Conservation (phyloP, 495 filamentous ascomycete genomes). For the Daldinia grandis region DNA sequence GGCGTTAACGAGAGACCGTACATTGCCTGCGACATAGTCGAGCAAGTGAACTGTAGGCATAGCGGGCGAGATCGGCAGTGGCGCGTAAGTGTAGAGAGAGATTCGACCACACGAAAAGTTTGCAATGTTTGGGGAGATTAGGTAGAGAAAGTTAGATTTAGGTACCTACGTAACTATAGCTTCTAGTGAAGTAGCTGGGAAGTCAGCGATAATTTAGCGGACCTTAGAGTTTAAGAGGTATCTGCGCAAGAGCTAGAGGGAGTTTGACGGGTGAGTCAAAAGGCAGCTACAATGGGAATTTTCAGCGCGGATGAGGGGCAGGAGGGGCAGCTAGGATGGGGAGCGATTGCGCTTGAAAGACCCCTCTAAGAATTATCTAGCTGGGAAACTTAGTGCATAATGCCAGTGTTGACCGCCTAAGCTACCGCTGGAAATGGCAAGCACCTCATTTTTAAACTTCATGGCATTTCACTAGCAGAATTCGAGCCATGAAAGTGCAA, state of each 20-base stretch:
- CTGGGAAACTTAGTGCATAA: slow-evolving; percentile 11
- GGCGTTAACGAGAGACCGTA: slow-evolving; percentile 94
- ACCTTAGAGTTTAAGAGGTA: not conserved
- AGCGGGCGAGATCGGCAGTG: slow-evolving; percentile 25
- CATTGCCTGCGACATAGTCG: slow-evolving; percentile 82
- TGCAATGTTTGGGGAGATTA: not conserved
- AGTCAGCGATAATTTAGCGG: not conserved
- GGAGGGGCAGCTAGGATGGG: slow-evolving; percentile 15
- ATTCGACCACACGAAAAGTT: not conserved
- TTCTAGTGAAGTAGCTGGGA: not conserved
- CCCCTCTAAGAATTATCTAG: slow-evolving; percentile 33
- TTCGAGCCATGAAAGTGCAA: not conserved
- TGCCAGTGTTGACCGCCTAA: slow-evolving; percentile 37
- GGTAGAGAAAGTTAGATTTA: not conserved
- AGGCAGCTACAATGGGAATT: slow-evolving; percentile 23
- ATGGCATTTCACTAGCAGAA: not conserved
- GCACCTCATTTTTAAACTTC: slow-evolving; percentile 19
- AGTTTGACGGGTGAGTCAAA: slow-evolving; percentile 23
- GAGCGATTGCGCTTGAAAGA: slow-evolving; percentile 8
- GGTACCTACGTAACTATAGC: not conserved
- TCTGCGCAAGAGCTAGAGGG: not conserved
- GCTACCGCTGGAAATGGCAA: slow-evolving; percentile 24
- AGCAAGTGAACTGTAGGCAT: slow-evolving; percentile 95
- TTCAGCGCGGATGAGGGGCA: slow-evolving; percentile 34
- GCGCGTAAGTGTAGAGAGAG: slow-evolving; percentile 6